Evolutionary conservation across 148 eudicot genomes (phyloP), one percentile per base, ranked within the genome.

Genomic region (Simmondsia chinensis): DNA sequence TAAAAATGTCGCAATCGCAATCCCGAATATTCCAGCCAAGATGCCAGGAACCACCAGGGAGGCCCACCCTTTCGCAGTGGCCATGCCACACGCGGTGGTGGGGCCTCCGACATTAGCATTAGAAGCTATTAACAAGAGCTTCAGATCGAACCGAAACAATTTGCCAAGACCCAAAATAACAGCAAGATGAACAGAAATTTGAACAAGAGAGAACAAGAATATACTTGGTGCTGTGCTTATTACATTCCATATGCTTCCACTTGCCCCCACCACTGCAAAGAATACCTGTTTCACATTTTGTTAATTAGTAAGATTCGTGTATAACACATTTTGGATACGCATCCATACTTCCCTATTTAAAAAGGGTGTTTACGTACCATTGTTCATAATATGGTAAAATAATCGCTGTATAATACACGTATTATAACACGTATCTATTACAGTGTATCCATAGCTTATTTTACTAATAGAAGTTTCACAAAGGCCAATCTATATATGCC

Each of bases 51-150:
- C 82, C 15, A 89, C 62, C 31, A 89, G 50, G 60, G 93, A 81
- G 37, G 36, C 65, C 97, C 97, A 89, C 19, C 94, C 97, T 70
- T 89, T 85, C 9, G 94, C 68, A 0, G 95, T 89, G 6, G 97
- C 95, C 97, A 89, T 89, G n/a, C 97, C 97, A 43, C 88, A 79
- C 26, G 97, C 97, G 14, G 95, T 89, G 13, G 97, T 81, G 19
- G 97, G 97, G 14, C 97, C 95, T 19, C 94, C 97, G 9, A 89
- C 85, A 34, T 85, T 89, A 21, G 97, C 97, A 30, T 89, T 85
- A 9, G 95, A 85, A 38, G 95, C 97, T 12, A 85, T 43, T 22
- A 89, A 79, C 66, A 85, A 61, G 25, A 67, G 45, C 61, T 61
- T 89, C 22, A 60, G 63, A 15, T 89, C 97, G 4, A 81, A 49